Evolutionary conservation across 2,329 filamentous ascomycete genomes (phyloP).

Genomic region (Penicillium fuscoglaucum): DNA sequence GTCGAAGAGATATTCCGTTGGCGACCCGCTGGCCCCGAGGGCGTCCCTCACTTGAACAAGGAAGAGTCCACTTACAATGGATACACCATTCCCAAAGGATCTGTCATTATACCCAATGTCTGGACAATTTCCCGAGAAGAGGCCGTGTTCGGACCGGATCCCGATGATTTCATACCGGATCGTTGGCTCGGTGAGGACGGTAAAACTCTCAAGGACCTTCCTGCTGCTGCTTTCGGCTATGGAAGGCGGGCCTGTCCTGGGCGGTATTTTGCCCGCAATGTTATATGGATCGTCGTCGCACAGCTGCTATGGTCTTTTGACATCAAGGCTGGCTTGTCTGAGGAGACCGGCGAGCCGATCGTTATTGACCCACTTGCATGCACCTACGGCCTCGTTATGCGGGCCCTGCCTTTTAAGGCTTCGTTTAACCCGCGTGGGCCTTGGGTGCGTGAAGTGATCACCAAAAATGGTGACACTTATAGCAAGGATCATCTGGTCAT

Average conservation of each 20-base stretch:
- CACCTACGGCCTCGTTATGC: background rate
- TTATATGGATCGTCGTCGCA: background rate
- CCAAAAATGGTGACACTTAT: background rate
- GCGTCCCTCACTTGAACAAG: conserved; percentile 28
- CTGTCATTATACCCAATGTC: conserved; percentile 28
- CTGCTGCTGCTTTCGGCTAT: background rate
- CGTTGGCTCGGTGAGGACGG: background rate
- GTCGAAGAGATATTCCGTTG: conserved; percentile 34
- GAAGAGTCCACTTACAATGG: conserved; percentile 33
- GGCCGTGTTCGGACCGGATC: background rate
- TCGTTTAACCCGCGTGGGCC: background rate
- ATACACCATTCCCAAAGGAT: conserved; percentile 36
- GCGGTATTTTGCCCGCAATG: background rate
- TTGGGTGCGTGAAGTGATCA: background rate
- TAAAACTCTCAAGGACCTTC: background rate
- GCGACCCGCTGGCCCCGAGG: conserved; percentile 24
- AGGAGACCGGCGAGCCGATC: background rate
- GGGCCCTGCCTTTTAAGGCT: background rate
- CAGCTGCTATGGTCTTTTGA: background rate
- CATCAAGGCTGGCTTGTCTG: background rate
- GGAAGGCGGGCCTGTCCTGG: conserved; percentile 1
- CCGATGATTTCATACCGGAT: background rate
- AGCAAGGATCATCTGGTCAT: background rate
- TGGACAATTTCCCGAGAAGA: conserved; percentile 8
- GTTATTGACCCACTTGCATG: background rate